Conservation (phyloP, 1,139 yeast species). For the Kodamaea alishanica region DNA sequence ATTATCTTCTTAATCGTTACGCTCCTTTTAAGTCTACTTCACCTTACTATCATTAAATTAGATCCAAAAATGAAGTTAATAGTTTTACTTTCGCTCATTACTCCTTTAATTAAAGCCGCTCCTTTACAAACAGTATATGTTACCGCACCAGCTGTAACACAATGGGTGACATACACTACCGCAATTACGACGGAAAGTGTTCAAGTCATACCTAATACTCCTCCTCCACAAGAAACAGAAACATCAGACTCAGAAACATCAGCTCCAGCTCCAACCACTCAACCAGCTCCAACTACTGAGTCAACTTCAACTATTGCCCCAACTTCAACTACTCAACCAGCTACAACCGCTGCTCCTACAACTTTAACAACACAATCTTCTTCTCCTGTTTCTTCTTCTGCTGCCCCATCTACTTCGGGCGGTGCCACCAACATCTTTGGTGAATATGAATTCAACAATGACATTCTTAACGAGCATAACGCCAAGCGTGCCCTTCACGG, state of each 20-base stretch:
- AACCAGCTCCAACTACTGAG: constrained; percentile 10
- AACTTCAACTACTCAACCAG: constrained; percentile 12
- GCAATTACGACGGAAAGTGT: constrained; percentile 1
- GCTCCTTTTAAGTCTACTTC: no score
- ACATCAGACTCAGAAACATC: constrained; percentile 6
- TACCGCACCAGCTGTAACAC: constrained; percentile 32
- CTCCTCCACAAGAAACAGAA: constrained; percentile 4
- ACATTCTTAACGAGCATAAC: constrained; percentile 50
- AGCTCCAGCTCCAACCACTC: constrained; percentile 11
- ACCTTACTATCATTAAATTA: no score
- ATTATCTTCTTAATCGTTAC: no score
- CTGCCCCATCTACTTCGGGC: constrained; percentile 8
- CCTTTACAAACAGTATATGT: constrained; percentile 27
- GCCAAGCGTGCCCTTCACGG: constrained; percentile 52
- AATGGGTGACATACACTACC: constrained; percentile 18
- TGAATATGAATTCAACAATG: constrained; percentile 13
- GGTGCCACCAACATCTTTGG: constrained; percentile 9
- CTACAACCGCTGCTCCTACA: constrained; percentile 11
- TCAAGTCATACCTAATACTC: not conserved
- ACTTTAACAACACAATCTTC: constrained; percentile 8
- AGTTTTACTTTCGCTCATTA: constrained; percentile 12
- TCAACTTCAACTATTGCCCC: constrained; percentile 9
- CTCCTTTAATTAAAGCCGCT: constrained; percentile 22
- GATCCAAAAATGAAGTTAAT: constrained; percentile 1
- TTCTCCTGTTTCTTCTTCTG: constrained; percentile 6